Evolutionary conservation across 2,329 filamentous ascomycete genomes (phyloP).

Genomic region (Fusarium staphyleae): DNA sequence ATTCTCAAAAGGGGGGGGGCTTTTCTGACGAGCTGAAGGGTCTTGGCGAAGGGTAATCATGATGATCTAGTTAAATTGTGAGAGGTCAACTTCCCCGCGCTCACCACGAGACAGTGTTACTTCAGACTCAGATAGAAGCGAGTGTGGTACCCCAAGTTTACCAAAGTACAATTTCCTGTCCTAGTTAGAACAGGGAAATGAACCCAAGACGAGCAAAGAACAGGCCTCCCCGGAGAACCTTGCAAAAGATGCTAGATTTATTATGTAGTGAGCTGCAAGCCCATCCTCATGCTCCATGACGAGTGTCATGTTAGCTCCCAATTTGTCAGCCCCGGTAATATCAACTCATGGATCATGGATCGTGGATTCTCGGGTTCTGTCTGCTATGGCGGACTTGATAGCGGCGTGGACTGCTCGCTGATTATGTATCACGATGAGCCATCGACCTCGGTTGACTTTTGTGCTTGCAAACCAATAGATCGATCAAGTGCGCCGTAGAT

Average conservation of each 20-base stretch:
- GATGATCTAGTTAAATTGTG: constrained; percentile 18
- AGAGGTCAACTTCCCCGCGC: constrained; percentile 4
- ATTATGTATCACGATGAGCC: too few species aligned
- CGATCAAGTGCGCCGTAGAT: background rate
- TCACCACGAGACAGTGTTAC: constrained; percentile 4
- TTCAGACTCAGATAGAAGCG: too few species aligned
- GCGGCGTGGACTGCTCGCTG: too few species aligned
- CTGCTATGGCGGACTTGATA: too few species aligned
- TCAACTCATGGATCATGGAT: too few species aligned
- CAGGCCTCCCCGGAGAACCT: background rate
- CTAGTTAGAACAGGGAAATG: too few species aligned
- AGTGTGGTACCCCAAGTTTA: background rate
- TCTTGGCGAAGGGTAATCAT: constrained; percentile 29
- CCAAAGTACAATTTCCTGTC: too few species aligned
- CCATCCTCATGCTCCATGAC: background rate
- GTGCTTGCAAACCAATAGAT: too few species aligned
- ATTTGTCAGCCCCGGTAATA: constrained; percentile 28
- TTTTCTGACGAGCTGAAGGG: constrained; percentile 1
- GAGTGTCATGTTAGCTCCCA: constrained; percentile 18
- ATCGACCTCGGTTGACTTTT: too few species aligned
- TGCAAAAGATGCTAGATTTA: constrained; percentile 15
- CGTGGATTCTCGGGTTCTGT: too few species aligned
- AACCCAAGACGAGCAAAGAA: background rate
- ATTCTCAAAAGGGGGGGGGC: constrained; percentile 7
- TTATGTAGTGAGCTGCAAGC: constrained; percentile 6